phyloP scores from a whole-genome alignment of 2,329 filamentous ascomycete genomes.

The Penicillium sp. region DNA sequence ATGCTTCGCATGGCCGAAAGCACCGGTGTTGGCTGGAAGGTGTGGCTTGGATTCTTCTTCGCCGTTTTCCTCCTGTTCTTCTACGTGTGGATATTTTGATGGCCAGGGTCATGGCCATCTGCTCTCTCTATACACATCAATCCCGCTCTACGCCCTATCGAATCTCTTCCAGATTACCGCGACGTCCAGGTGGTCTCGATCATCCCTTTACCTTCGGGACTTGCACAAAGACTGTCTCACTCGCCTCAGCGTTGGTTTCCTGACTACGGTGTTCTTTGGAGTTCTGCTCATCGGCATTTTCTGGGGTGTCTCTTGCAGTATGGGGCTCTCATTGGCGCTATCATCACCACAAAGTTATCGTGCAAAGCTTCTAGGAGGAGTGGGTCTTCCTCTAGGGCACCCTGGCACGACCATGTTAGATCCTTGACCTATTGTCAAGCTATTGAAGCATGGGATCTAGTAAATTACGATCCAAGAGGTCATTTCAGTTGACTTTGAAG shows the following conservation, averaged over 20 bases:
- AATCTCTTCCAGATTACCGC: not conserved
- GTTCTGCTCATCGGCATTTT: no score
- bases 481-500: no score
- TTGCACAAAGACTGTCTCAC: slow-evolving; percentile 3
- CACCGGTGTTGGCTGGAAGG: slow-evolving; percentile 93
- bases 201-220: not conserved
- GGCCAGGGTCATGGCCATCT: slow-evolving; percentile 10
- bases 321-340: no score
- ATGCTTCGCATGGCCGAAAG: slow-evolving; percentile 95
- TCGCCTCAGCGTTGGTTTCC: slow-evolving; percentile 7
- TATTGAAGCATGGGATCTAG: no score
- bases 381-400: no score
- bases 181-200: not conserved
- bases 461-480: no score
- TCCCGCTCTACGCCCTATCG: not conserved
- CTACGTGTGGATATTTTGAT: slow-evolving; percentile 86
- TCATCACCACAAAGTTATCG: no score
- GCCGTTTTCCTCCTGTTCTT: slow-evolving; percentile 79
- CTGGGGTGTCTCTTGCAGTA: no score
- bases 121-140: not conserved
- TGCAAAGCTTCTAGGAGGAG: no score
- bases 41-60: slow-evolving; percentile 86
- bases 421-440: no score
- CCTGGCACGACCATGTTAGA: no score
- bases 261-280: slow-evolving; percentile 14